phyloP scores from a whole-genome alignment of 2,329 filamentous ascomycete species.

The Cladosporium sp. region DNA sequence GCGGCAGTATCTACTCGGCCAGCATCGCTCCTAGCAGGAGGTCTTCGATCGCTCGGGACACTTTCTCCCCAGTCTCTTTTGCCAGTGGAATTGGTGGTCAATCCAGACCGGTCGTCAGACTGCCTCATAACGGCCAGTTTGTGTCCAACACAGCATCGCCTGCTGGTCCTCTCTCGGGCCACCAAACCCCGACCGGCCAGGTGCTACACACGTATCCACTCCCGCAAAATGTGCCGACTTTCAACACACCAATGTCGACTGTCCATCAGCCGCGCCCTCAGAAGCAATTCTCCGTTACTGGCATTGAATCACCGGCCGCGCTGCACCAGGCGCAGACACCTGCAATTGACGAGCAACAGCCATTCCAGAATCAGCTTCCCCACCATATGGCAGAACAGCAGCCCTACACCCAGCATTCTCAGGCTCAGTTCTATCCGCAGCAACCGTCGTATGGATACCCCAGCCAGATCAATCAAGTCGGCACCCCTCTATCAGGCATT shows the following conservation, averaged over 20 bases:
- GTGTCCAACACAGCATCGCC: conserved; percentile 31
- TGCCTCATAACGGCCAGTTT: conserved; percentile 60
- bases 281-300: conserved; percentile 87
- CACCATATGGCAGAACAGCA: conserved; percentile 60
- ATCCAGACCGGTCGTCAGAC: conserved; percentile 71
- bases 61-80: conserved; percentile 77
- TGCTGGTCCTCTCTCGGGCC: conserved; percentile 29
- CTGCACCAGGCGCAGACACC: conserved; percentile 46
- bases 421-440: conserved; percentile 51
- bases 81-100: conserved; percentile 49
- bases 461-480: conserved; percentile 65
- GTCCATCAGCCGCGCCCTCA: conserved; percentile 96
- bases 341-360: conserved; percentile 62
- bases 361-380: conserved; percentile 94
- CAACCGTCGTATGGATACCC: conserved; percentile 52
- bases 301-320: conserved; percentile 78
- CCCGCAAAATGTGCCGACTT: conserved; percentile 54
- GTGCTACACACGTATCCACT: conserved; percentile 50
- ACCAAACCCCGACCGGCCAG: conserved; percentile 46
- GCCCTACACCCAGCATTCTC: conserved; percentile 43
- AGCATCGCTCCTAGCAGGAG: conserved; percentile 84
- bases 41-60: conserved; percentile 73
- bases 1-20: conserved; percentile 76
- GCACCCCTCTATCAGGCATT: conserved; percentile 84
- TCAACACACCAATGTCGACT: conserved; percentile 60